A percentile compares a stretch with the other conserved stretches of the same genome.
Evolutionary conservation across 139 green algal genomes (phyloP).

Genomic region (Ettlia oleoabundans): DNA sequence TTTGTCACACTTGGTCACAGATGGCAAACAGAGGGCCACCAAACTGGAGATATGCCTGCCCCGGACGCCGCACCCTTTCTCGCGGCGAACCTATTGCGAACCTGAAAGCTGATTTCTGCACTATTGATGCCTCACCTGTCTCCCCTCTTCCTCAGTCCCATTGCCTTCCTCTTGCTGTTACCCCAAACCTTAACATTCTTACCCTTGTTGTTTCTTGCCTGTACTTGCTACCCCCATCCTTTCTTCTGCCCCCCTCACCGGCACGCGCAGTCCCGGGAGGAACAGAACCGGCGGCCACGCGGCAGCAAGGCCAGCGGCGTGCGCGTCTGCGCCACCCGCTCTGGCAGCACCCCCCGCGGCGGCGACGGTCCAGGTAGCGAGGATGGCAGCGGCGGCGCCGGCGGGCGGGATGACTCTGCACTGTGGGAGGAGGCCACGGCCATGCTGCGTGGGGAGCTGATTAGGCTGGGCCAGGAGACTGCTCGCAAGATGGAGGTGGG

Average conservation of each 20-base stretch:
- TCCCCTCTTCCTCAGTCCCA: too few relatives aligned
- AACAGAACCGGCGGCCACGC: not conserved
- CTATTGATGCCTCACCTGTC: too few relatives aligned
- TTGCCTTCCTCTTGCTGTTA: too few relatives aligned
- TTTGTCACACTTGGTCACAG: too few relatives aligned
- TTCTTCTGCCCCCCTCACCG: not conserved
- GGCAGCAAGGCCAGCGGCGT: not conserved
- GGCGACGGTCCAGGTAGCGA: not conserved
- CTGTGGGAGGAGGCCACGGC: constrained; percentile 41
- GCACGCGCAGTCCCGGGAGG: not conserved
- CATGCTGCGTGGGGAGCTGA: constrained; percentile 43
- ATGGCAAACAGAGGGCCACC: too few relatives aligned
- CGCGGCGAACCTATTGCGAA: too few relatives aligned
- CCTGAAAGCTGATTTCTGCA: too few relatives aligned
- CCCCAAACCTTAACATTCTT: too few relatives aligned
- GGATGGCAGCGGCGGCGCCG: not conserved
- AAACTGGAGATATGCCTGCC: too few relatives aligned
- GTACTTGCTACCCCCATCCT: not conserved
- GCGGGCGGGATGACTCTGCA: constrained; percentile 1
- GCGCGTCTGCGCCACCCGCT: not conserved
- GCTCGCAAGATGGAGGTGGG: constrained; percentile 25
- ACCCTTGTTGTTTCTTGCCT: too few relatives aligned
- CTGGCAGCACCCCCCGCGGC: not conserved
- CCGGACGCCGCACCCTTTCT: too few relatives aligned
- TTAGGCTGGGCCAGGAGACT: constrained; percentile 31